phyloP scores from a whole-genome alignment of 305 asterid genomes.

The Vinca major region DNA sequence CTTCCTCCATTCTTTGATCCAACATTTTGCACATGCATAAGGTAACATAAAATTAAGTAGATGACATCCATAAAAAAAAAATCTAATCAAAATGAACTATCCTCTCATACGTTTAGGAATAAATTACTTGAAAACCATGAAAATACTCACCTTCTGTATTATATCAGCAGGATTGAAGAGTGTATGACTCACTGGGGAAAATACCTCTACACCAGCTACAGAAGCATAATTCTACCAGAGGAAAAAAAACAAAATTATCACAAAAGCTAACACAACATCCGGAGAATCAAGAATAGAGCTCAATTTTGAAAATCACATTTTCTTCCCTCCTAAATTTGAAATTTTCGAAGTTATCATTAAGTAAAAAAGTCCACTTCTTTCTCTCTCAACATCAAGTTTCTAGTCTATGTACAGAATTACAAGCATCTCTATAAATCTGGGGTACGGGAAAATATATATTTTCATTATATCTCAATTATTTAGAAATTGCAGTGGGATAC shows the following conservation, averaged over 20 bases:
- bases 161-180: conserved; percentile 78
- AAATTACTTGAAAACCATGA: not conserved
- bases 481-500: not conserved
- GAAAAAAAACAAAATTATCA: conserved; percentile 10
- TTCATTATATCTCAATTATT: not conserved
- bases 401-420: not conserved
- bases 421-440: not conserved
- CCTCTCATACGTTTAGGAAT: not conserved
- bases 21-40: not conserved
- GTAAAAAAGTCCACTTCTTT: too few relatives aligned
- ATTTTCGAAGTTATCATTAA: too few relatives aligned
- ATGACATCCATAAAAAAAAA: not conserved
- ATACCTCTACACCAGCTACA: conserved; percentile 53
- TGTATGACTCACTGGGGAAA: conserved; percentile 89
- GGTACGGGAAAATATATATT: not conserved
- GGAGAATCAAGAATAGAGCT: too few relatives aligned
- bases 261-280: not conserved
- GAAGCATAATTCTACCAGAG: conserved; percentile 48
- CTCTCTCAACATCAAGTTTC: too few relatives aligned
- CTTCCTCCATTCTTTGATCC: conserved; percentile 70
- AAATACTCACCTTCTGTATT: conserved; percentile 47
- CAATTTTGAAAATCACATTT: too few relatives aligned
- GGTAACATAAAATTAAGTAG: not conserved
- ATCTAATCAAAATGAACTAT: not conserved
- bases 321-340: too few relatives aligned